Evolutionary conservation across 2,329 filamentous ascomycete species (phyloP), one percentile per base, ranked within the genome.

Genomic region (Colletotrichum incanum): DNA sequence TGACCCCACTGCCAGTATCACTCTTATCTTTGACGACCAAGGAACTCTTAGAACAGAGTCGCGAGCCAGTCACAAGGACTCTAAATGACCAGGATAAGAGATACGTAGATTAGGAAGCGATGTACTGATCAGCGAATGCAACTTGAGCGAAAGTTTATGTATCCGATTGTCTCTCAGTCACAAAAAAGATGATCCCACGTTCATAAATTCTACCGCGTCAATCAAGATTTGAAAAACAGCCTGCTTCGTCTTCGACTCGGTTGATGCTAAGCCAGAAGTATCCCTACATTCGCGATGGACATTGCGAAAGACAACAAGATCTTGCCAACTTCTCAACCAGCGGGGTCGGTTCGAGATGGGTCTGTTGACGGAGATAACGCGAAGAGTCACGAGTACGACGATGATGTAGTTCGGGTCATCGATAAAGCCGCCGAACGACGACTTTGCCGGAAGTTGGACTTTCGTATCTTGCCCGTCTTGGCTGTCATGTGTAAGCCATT

Each of bases 401-500:
- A 62, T 12, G 79, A 76, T 58, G 74, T 70, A 52, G 74, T 74
- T 34, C 76, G 76, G 37, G 79, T 82, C 47, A 56, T 83, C 20
- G 79, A 82, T 71, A 81, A 81, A n/a, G 80, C 78, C 8, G 86
- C 87, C 18, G 88, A 90, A 78, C 82, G 83, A 28, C 82, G 82
- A 0, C 80, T 90, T 8, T 87, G 86, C 74, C 84, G 86, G 78
- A 89, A 89, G 77, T 86, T 90, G 69, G 88, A 90, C 76, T 77
- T 87, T 26, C 85, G 87, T 26, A 78, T 90, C 12, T 76, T 90
- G 73, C 88, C 88, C 1, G 84, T 89, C 4, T 76, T 90, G 61
- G 86, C 88, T 28, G 49, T 88, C 31, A 90, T 90, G 88, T 89
- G 81, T 82, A 76, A 67, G 79, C 49, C 9, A 23, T 20, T 16